phyloP scores from a whole-genome alignment of 78 protist species.

The Pelomyxa schiedti region DNA sequence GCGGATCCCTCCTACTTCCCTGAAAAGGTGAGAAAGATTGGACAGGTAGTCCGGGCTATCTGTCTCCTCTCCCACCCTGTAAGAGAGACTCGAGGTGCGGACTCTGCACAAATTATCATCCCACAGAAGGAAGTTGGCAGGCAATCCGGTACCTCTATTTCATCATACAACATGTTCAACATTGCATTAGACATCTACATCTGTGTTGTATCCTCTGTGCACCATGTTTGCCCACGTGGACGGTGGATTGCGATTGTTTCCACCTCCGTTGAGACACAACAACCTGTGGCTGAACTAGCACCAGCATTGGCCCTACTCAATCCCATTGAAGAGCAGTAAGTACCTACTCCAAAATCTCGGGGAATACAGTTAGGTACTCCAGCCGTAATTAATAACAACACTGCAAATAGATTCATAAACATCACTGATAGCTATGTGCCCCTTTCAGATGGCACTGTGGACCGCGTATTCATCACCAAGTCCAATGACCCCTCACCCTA shows the following conservation, averaged over 20 bases:
- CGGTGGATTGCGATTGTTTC: slow-evolving; percentile 83
- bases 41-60: slow-evolving; percentile 83
- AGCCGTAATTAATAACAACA: slow-evolving; percentile 45
- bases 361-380: not conserved
- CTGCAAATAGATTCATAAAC: too few species aligned
- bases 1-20: slow-evolving; percentile 97
- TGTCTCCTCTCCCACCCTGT: slow-evolving; percentile 85
- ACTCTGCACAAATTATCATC: slow-evolving; percentile 83
- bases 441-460: slow-evolving; percentile 45
- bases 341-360: not conserved
- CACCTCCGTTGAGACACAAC: slow-evolving; percentile 78
- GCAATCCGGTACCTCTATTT: slow-evolving; percentile 19
- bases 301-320: slow-evolving; percentile 83
- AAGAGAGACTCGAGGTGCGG: slow-evolving; percentile 59
- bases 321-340: slow-evolving; percentile 55
- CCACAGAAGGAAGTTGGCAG: slow-evolving; percentile 80
- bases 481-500: slow-evolving; percentile 80
- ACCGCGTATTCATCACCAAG: slow-evolving; percentile 52
- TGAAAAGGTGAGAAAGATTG: slow-evolving; percentile 57
- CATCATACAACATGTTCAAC: not conserved
- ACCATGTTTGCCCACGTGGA: slow-evolving; percentile 83
- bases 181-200: slow-evolving; percentile 91
- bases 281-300: slow-evolving; percentile 82
- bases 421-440: slow-evolving; percentile 65
- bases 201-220: slow-evolving; percentile 56